These are phyloP conservation scores for Mycosarcoma mackinlayi DNA, from an alignment of 1,284 basidiomycete genomes.

Conservation along the genomic window DNA sequence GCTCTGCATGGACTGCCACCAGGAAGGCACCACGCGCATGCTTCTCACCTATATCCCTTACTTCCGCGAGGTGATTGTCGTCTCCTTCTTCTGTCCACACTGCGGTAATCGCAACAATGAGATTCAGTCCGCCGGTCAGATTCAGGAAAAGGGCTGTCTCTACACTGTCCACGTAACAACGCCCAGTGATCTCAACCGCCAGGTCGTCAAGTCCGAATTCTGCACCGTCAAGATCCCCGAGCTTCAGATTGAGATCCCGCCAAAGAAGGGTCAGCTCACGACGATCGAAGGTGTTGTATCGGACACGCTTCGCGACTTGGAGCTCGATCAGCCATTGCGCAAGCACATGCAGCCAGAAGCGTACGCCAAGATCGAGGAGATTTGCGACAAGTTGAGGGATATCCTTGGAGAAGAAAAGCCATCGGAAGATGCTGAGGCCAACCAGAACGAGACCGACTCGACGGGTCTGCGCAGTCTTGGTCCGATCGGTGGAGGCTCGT, in stretches of 20 bases:
- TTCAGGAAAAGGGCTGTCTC: constrained; percentile 74
- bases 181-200: constrained; percentile 83
- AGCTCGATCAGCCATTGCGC: constrained; percentile 85
- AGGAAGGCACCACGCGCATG: constrained; percentile 91
- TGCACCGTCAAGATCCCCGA: constrained; percentile 88
- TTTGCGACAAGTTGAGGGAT: constrained; percentile 77
- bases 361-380: constrained; percentile 80
- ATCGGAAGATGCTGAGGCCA: constrained; percentile 56
- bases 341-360: constrained; percentile 82
- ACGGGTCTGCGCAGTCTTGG: constrained; percentile 36
- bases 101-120: constrained; percentile 93
- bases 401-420: constrained; percentile 76
- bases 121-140: constrained; percentile 88
- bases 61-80: constrained; percentile 94
- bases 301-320: constrained; percentile 85
- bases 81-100: constrained; percentile 94
- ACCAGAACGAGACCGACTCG: constrained; percentile 65
- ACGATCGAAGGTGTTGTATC: constrained; percentile 93
- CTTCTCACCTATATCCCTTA: constrained; percentile 95
- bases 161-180: constrained; percentile 86
- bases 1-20: constrained; percentile 90
- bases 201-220: constrained; percentile 88
- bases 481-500: constrained; percentile 33
- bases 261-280: constrained; percentile 86
- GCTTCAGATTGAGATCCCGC: constrained; percentile 88